Conservation (phyloP, 805 yeast genomes). For the Teunomyces tritomae region DNA sequence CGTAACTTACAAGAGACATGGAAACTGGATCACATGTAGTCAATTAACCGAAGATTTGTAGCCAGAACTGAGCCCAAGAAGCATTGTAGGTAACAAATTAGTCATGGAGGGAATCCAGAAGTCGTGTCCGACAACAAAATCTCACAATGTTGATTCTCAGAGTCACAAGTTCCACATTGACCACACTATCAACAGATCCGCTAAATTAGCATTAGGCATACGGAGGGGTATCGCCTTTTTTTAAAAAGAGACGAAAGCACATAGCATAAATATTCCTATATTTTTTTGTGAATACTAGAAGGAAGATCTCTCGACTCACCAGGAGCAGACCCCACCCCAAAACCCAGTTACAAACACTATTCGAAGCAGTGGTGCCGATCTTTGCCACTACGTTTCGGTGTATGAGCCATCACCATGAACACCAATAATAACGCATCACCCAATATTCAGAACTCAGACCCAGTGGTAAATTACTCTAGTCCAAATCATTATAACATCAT, state of each 20-base stretch:
- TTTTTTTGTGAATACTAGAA: neutral
- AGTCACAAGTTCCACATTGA: neutral
- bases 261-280: neutral
- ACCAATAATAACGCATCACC: neutral
- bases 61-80: neutral
- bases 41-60: neutral
- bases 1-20: no score
- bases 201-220: slow-evolving; percentile 1
- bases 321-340: neutral
- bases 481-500: neutral
- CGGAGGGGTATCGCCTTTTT: slow-evolving; percentile 3
- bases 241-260: neutral
- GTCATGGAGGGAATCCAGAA: neutral
- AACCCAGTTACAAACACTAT: neutral
- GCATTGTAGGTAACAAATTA: neutral
- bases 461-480: slow-evolving; percentile 1
- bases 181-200: slow-evolving; percentile 2
- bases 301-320: neutral
- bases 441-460: neutral
- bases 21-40: no score
- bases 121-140: neutral
- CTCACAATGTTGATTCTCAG: neutral
- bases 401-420: slow-evolving; percentile 3
- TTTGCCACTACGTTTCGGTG: slow-evolving; percentile 2
- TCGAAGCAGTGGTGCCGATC: neutral